A percentile compares a stretch with the other conserved stretches of the same genome.
Conservation (phyloP, 225 moss, liverwort and hornwort genomes). For the Thuidium tamariscinum region DNA sequence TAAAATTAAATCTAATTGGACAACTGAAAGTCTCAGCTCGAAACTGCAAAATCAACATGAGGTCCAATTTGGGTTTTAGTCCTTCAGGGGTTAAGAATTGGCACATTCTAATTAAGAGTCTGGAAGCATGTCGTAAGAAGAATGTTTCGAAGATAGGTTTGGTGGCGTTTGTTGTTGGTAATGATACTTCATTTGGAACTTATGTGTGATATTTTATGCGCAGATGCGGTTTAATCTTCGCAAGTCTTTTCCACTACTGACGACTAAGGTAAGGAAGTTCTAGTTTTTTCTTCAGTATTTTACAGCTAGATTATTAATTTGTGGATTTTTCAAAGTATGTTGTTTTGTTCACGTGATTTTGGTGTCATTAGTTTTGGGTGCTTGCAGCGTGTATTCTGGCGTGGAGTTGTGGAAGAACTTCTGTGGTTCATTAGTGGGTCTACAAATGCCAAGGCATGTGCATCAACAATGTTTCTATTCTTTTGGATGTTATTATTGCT, state of each 20-base stretch:
- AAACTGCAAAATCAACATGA: not conserved
- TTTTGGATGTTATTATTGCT: not conserved
- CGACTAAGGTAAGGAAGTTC: conserved; percentile 56
- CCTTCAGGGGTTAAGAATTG: not conserved
- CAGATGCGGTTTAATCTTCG: conserved; percentile 92
- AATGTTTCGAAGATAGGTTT: not conserved
- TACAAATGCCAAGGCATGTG: conserved; percentile 63
- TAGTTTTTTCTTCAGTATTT: not conserved
- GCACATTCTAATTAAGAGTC: not conserved
- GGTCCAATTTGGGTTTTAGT: not conserved
- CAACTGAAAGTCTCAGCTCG: not conserved
- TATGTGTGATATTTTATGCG: not conserved
- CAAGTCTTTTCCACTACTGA: conserved; percentile 79
- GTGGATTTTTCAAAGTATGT: not conserved
- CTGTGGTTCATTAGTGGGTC: conserved; percentile 98
- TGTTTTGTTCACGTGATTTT: not conserved
- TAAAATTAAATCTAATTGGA: not conserved
- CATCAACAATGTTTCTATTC: not conserved
- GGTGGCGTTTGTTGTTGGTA: not conserved
- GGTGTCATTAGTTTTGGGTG: not conserved
- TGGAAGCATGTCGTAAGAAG: not conserved
- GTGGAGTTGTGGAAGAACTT: conserved; percentile 87
- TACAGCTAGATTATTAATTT: not conserved
- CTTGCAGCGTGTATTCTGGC: conserved; percentile 84
- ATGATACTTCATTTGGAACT: not conserved